These are phyloP conservation scores for Barnettozyma hawaiiensis DNA, from an alignment of 1,139 yeast genomes.

Conservation along the genomic window DNA sequence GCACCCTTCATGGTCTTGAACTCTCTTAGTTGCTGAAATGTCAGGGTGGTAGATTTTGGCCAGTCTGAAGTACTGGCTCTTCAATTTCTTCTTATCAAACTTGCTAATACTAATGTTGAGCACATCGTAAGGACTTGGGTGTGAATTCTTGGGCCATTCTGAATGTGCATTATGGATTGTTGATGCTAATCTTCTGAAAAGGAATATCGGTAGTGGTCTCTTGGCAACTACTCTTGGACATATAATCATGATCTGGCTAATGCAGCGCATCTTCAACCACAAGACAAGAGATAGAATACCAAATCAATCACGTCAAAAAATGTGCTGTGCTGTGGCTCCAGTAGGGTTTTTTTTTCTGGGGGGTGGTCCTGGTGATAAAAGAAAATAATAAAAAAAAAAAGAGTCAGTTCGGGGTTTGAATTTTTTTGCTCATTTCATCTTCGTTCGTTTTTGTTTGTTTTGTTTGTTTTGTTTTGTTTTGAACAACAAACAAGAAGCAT, in stretches of 20 bases:
- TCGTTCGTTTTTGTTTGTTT: no score
- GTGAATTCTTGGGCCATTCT: slow-evolving; percentile 53
- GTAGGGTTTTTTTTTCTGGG: no score
- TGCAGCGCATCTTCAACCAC: background rate
- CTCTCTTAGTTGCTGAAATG: slow-evolving; percentile 33
- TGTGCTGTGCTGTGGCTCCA: no score
- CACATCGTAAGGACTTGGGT: slow-evolving; percentile 74
- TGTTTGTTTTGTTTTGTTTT: no score
- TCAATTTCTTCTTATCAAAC: slow-evolving; percentile 41
- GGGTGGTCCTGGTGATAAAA: no score
- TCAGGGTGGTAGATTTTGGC: slow-evolving; percentile 92
- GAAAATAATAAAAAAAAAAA: no score
- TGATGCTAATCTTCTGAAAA: slow-evolving; percentile 4
- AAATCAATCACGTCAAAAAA: no score
- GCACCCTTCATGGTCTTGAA: slow-evolving; percentile 30
- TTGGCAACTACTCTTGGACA: background rate
- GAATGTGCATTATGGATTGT: slow-evolving; percentile 8
- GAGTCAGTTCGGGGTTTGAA: no score
- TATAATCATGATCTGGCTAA: background rate
- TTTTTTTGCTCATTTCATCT: no score
- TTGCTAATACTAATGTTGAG: slow-evolving; percentile 42
- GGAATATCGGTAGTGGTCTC: background rate
- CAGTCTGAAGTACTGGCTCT: slow-evolving; percentile 51
- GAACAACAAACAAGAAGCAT: no score
- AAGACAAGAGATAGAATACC: background rate